Base-by-base conservation (phyloP, 2,329 filamentous ascomycete species). In the Paecilomyces niveus region DNA sequence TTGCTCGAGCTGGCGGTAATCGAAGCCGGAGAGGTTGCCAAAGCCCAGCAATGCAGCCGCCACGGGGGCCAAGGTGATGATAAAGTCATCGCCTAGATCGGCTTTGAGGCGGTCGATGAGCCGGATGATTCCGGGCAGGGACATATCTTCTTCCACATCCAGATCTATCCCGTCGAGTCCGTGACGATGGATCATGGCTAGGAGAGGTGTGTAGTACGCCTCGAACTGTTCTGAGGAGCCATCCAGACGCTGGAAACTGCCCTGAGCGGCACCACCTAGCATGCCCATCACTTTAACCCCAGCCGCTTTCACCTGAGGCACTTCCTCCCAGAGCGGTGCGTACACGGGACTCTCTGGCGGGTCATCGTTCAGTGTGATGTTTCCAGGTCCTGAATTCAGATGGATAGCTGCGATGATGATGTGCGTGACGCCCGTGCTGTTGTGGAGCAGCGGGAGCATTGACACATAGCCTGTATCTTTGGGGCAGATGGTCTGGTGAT, bases 331-430 rank as follows among this genome's bases (percentile, higher is more conserved):
- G 35, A 96, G 80, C 1, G 85, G 84, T 32, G 83, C 78, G 73
- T 88, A 93, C 63, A 85, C 82, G 3, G 83, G 73, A 64, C 89
- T 76, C n/a, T 83, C 76, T 0, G 90, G 90, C 0, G 80, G 80
- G 69, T 91, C 84, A 74, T 97, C 87, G 72, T 97, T 97, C 63
- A 96, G 83, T 0, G 87, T 90, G 65, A 93, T 82, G 59, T 85
- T 80, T 8, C 79, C 80, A 0, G 89, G 85, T 5, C 82, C 80
- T 35, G 78, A 78, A 72, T 94, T 92, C 65, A 97, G 78, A 74
- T 97, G 92, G 60, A 97, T 85, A 11, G 92, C 92, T 5, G 90
- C 90, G 54, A 97, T 76, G 65, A 96, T 92, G 60, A 96, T 81
- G 75, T 97, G 92, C 0, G 92, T 96, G 54, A 85, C 75, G 8